Conservation (phyloP, 306 rosid species). For the Leucaena leucocephala region DNA sequence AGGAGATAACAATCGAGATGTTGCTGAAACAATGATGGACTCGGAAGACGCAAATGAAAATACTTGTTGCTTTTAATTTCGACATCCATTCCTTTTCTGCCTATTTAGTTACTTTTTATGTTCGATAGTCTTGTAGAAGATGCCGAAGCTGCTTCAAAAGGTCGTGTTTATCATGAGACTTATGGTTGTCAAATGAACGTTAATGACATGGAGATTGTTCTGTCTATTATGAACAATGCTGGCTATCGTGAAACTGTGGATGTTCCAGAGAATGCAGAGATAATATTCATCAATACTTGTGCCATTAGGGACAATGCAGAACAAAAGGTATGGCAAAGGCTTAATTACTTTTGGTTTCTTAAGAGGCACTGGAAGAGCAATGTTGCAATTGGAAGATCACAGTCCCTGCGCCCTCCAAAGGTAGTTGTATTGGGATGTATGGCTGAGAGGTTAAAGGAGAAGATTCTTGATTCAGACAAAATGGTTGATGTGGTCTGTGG, state of each 20-base stretch:
- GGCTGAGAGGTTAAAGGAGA: constrained; percentile 98
- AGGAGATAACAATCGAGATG: not conserved
- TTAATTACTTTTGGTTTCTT: constrained; percentile 98
- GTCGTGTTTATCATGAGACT: constrained; percentile 93
- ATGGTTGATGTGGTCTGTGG: constrained; percentile 99
- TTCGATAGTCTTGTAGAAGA: constrained; percentile 52
- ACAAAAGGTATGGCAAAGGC: constrained; percentile 98
- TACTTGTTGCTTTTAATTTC: constrained; percentile 8
- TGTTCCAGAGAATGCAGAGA: constrained; percentile 88
- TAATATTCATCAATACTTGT: constrained; percentile 93
- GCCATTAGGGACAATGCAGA: constrained; percentile 98
- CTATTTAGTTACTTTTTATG: constrained; percentile 15
- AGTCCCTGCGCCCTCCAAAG: constrained; percentile 77
- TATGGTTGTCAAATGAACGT: constrained; percentile 98
- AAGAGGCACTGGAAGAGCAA: constrained; percentile 93
- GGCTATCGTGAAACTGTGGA: constrained; percentile 76
- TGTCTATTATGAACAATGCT: constrained; percentile 85
- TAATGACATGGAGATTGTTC: constrained; percentile 93
- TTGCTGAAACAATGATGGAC: not conserved
- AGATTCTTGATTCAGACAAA: constrained; percentile 88
- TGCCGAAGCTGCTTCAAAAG: constrained; percentile 58
- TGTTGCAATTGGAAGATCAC: constrained; percentile 75
- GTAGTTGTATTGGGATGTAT: constrained; percentile 96
- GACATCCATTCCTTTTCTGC: not conserved
- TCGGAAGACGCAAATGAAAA: constrained; percentile 3